phyloP scores from a whole-genome alignment of 2,329 filamentous ascomycete genomes.

The Xylariaceae sp. region DNA sequence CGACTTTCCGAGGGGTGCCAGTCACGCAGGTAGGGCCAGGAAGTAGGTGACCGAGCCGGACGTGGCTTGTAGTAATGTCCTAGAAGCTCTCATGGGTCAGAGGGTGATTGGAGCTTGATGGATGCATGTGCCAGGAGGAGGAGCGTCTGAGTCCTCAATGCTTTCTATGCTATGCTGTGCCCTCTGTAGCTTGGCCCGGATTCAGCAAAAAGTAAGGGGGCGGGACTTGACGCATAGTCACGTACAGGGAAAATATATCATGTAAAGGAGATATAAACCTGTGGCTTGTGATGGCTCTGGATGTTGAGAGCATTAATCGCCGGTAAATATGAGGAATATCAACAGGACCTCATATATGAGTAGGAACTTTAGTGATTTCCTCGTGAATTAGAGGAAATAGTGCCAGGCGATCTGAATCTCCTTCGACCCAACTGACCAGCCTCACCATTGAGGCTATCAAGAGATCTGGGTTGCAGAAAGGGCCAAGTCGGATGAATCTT shows the following conservation, averaged over 20 bases:
- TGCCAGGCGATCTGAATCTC: slow-evolving; percentile 17
- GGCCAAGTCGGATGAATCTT: slow-evolving; percentile 23
- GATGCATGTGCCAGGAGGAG: slow-evolving; percentile 19
- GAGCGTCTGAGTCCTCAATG: slow-evolving; percentile 18
- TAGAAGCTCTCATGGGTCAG: slow-evolving; percentile 18
- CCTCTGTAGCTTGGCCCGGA: slow-evolving; percentile 16
- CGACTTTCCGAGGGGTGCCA: slow-evolving; percentile 18
- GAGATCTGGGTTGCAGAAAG: slow-evolving; percentile 20
- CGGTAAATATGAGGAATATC: background rate
- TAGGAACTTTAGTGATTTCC: slow-evolving; percentile 17
- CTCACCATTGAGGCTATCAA: slow-evolving; percentile 20
- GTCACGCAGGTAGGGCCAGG: slow-evolving; percentile 7
- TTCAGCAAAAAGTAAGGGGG: background rate
- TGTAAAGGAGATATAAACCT: slow-evolving; percentile 21
- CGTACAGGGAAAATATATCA: slow-evolving; percentile 19
- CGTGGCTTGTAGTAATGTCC: slow-evolving; percentile 21
- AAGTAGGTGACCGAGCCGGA: background rate
- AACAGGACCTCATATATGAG: slow-evolving; percentile 9
- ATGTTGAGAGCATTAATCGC: slow-evolving; percentile 8
- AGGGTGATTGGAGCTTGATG: slow-evolving; percentile 20
- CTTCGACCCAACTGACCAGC: slow-evolving; percentile 24
- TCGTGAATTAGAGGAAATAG: slow-evolving; percentile 20
- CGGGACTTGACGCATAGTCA: background rate
- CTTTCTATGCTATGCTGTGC: slow-evolving; percentile 22
- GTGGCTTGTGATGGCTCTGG: slow-evolving; percentile 18